Conservation (phyloP, 2,329 filamentous ascomycete genomes). For the Xylariaceae sp. region DNA sequence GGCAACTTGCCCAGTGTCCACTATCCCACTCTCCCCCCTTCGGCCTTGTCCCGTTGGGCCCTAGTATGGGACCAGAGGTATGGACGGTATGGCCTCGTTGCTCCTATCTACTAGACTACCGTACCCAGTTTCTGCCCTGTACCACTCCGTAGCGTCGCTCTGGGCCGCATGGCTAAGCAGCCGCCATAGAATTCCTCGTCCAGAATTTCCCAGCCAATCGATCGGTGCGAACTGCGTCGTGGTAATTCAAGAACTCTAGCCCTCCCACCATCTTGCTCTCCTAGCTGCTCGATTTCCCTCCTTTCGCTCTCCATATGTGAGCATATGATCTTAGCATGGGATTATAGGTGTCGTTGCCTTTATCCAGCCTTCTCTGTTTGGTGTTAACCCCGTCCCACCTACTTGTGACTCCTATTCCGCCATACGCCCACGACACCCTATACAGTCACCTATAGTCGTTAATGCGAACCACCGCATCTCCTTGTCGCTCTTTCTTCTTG, state of each 20-base stretch:
- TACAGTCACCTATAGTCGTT: slow-evolving; percentile 18
- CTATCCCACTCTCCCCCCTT: too few relatives aligned
- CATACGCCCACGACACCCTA: too few relatives aligned
- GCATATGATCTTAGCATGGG: slow-evolving; percentile 21
- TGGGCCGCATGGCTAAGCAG: slow-evolving; percentile 26
- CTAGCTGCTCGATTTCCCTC: slow-evolving; percentile 5
- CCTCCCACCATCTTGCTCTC: slow-evolving; percentile 14
- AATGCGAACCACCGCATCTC: slow-evolving; percentile 17
- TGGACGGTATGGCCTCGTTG: neutral
- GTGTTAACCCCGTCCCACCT: slow-evolving; percentile 17
- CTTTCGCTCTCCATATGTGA: slow-evolving; percentile 15
- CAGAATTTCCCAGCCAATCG: slow-evolving; percentile 26
- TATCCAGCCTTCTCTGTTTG: slow-evolving; percentile 17
- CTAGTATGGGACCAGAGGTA: too few relatives aligned
- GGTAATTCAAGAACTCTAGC: slow-evolving; percentile 26
- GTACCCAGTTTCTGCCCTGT: too few relatives aligned
- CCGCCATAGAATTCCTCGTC: slow-evolving; percentile 22
- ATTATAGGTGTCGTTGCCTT: slow-evolving; percentile 14
- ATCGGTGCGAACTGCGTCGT: slow-evolving; percentile 18
- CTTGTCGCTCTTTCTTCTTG: slow-evolving; percentile 12
- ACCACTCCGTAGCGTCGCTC: slow-evolving; percentile 7
- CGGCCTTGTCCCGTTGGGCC: slow-evolving; percentile 1
- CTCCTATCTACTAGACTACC: slow-evolving; percentile 1
- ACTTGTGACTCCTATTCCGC: slow-evolving; percentile 17
- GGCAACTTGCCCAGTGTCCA: slow-evolving; percentile 5